Evolutionary conservation across 1,284 basidiomycete genomes (phyloP).

Genomic region (Trichosporon asahii): DNA sequence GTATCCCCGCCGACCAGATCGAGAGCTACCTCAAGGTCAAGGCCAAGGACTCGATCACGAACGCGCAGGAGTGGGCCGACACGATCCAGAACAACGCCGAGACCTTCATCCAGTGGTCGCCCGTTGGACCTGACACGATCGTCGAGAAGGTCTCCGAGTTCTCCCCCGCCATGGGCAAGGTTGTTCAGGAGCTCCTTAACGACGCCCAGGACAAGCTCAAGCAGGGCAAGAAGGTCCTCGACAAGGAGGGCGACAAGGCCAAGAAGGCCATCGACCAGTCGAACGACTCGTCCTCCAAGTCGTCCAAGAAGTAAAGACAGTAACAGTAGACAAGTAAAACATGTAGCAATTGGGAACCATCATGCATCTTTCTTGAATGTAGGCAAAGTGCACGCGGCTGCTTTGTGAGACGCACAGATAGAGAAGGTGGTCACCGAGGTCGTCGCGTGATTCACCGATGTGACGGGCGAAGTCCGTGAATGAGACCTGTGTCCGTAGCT

Average conservation of each 20-base stretch:
- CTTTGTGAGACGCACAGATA: neutral
- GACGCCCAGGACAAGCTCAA: constrained; percentile 30
- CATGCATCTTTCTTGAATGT: constrained; percentile 6
- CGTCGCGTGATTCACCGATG: neutral
- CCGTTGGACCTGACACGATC: constrained; percentile 43
- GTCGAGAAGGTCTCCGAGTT: constrained; percentile 41
- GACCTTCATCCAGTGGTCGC: constrained; percentile 36
- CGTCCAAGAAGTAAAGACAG: neutral
- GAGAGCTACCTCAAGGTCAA: constrained; percentile 42
- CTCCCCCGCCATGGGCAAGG: constrained; percentile 43
- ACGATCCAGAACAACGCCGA: constrained; percentile 37
- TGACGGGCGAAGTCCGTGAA: neutral
- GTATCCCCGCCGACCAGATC: constrained; percentile 45
- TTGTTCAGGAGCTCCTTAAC: constrained; percentile 41
- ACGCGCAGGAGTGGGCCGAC: constrained; percentile 41
- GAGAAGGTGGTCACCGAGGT: neutral
- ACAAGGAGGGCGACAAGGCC: constrained; percentile 36
- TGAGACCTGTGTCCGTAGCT: neutral
- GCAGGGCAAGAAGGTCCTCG: constrained; percentile 15
- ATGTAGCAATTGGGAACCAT: constrained; percentile 11
- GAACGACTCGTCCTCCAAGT: neutral
- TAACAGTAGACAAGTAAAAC: neutral
- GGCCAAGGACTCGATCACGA: constrained; percentile 41
- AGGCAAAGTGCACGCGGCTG: neutral
- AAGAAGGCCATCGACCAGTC: constrained; percentile 13